Evolutionary conservation across 768 basidiomycete species (phyloP).

Genomic region (Leccinellum rugosiceps): DNA sequence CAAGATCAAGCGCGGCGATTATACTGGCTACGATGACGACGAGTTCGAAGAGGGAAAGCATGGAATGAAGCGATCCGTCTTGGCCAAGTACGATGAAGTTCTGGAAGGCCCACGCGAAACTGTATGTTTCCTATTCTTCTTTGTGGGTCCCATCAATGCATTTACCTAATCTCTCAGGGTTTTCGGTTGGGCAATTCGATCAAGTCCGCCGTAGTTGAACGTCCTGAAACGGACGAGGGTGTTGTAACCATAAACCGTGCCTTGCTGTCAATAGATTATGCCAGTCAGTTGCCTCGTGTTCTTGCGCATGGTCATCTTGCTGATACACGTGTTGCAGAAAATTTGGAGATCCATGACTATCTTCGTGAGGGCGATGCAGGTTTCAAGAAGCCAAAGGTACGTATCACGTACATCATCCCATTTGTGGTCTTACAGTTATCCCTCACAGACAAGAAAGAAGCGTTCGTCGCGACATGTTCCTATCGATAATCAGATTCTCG

Average conservation of each 20-base stretch:
- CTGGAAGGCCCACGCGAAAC: constrained; percentile 71
- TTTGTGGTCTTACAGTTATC: neutral
- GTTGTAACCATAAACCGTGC: constrained; percentile 71
- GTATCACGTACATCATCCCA: constrained; percentile 5
- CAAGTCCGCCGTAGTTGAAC: constrained; percentile 34
- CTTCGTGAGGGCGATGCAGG: constrained; percentile 87
- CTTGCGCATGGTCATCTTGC: neutral
- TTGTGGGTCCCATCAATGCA: neutral
- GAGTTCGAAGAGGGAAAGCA: constrained; percentile 77
- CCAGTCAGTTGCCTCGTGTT: constrained; percentile 54
- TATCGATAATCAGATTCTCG: constrained; percentile 37
- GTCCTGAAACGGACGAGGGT: constrained; percentile 47
- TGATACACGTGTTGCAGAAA: constrained; percentile 53
- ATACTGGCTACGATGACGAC: constrained; percentile 96
- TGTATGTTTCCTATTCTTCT: constrained; percentile 38
- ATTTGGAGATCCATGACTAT: constrained; percentile 83
- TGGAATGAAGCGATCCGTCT: constrained; percentile 77
- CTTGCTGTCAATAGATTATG: constrained; percentile 82
- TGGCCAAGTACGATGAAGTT: constrained; percentile 91
- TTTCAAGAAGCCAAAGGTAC: constrained; percentile 92
- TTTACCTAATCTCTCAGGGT: constrained; percentile 45
- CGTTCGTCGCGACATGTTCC: constrained; percentile 62
- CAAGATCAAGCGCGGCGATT: constrained; percentile 86
- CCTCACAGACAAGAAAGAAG: constrained; percentile 85
- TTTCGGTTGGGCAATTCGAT: constrained; percentile 79